Base-by-base conservation (phyloP, 176 grass and related monocot species). In the Avena atlantica region DNA sequence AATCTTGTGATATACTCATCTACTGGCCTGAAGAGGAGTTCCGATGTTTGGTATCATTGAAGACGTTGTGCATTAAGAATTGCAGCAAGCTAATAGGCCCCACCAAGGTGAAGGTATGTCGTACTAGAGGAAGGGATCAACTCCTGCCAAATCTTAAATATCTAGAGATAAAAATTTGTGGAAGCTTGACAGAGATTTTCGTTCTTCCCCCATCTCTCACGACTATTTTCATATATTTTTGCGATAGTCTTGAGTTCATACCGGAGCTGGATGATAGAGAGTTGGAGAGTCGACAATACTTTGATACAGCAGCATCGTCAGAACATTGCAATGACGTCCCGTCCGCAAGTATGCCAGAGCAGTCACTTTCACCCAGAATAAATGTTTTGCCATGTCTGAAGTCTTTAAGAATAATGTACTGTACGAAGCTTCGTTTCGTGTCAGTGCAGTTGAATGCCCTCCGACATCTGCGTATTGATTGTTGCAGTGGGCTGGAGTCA, bases 341-440 rank as follows among this genome's bases (percentile, higher is more conserved):
- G 7, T 72, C 3, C 52, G 16, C 52, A 21, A 80, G 17, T 44
- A 12, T 62, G 2, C 15, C 50, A 34, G 65, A 79, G 84, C 49
- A 59, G 25, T 16, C 64, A 0, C 0, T 14, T 20, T 17, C 48
- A 20, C 12, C 8, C 2, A n/a, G 8, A 16, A 10, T n/a, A 45
- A 13, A 57, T 42, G 9, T 13, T n/a, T 19, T 9, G 11, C 76
- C 51, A 7, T 70, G 64, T 55, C 16, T 86, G 2, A 37, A 59
- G 27, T 3, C 0, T n/a, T 24, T 86, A 58, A 0, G 0, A 0
- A 34, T 73, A 73, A 0, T 0, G 0, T 0, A 2, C 0, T 84
- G 37, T 8, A 0, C 0, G 1, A 45, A 61, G 14, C 21, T 84
- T 6, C 9, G n/a, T 74, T 84, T 15, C 0, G 9, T 77, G 45